phyloP scores from a whole-genome alignment of 2,329 filamentous ascomycete genomes.

The Beauveria brongniartii region DNA sequence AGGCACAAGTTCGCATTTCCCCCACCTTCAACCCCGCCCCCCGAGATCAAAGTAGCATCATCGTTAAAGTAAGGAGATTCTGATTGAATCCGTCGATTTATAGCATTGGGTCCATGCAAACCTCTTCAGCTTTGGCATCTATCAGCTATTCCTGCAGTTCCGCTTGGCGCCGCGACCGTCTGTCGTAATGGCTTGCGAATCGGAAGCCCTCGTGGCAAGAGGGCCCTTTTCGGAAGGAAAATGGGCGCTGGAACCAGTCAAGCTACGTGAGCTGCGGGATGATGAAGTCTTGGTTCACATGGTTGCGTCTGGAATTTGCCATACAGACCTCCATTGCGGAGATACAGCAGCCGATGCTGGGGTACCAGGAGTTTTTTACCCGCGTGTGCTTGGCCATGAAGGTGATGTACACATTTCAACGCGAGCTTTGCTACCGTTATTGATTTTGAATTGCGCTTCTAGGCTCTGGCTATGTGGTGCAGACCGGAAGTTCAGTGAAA shows the following conservation, averaged over 20 bases:
- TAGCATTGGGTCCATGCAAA: not conserved
- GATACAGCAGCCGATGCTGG: conserved; percentile 17
- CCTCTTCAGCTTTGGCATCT: not conserved
- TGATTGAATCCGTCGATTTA: not conserved
- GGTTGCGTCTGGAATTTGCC: conserved; percentile 46
- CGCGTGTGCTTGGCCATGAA: conserved; percentile 43
- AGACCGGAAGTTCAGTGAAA: conserved; percentile 34
- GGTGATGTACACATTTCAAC: conserved; percentile 23
- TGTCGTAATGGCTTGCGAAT: conserved; percentile 17
- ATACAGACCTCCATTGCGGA: conserved; percentile 43
- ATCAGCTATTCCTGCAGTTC: not conserved
- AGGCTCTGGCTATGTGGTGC: conserved; percentile 37
- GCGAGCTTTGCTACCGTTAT: not conserved
- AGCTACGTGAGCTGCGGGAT: conserved; percentile 21
- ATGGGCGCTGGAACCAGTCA: conserved; percentile 24
- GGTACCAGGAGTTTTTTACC: conserved; percentile 15
- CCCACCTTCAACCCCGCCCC: conserved; percentile 5
- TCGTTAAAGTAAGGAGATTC: no score
- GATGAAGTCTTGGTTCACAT: conserved; percentile 46
- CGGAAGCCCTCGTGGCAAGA: conserved; percentile 23
- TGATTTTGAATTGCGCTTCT: not conserved
- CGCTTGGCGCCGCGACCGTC: not conserved
- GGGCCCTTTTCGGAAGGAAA: conserved; percentile 24
- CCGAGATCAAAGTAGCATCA: not conserved
- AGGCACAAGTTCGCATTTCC: not conserved